Evolutionary conservation across 1,139 yeast species (phyloP).

Genomic region (Scheffersomyces illinoinensis): DNA sequence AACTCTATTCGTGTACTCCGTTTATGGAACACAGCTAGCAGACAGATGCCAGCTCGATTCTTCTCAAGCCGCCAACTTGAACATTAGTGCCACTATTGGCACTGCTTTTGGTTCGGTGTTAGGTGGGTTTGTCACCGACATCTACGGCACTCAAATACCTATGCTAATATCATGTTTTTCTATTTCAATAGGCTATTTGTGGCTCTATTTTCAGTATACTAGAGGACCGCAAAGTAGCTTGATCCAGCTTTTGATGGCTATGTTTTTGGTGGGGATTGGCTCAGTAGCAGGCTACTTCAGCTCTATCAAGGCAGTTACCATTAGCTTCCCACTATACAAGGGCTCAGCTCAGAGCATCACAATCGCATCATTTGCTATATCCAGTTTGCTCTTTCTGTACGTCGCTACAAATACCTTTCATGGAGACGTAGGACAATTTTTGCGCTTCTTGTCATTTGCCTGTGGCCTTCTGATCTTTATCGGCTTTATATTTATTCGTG

Average conservation of each 20-base stretch:
- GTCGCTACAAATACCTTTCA: conserved; percentile 21
- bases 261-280: conserved; percentile 35
- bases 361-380: conserved; percentile 42
- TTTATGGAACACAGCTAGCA: conserved; percentile 34
- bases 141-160: conserved; percentile 36
- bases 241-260: conserved; percentile 22
- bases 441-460: conserved; percentile 23
- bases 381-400: conserved; percentile 28
- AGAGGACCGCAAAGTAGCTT: conserved; percentile 17
- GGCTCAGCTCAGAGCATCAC: conserved; percentile 39
- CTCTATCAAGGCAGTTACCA: conserved; percentile 35
- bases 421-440: conserved; percentile 24
- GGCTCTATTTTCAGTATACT: conserved; percentile 24
- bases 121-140: conserved; percentile 34
- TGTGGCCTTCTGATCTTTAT: conserved; percentile 26
- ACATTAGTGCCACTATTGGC: conserved; percentile 32
- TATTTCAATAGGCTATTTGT: conserved; percentile 27
- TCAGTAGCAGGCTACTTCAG: conserved; percentile 37
- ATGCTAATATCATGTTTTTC: conserved; percentile 27
- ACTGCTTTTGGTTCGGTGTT: conserved; percentile 34
- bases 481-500: conserved; percentile 32
- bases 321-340: conserved; percentile 31
- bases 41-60: conserved; percentile 29
- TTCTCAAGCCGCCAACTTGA: conserved; percentile 30
- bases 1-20: conserved; percentile 35